A percentile compares a stretch with the other conserved stretches of the same genome.
These are phyloP conservation scores for Eucalyptus grandis DNA, from an alignment of 345 rosid genomes.

Conservation along the genomic window DNA sequence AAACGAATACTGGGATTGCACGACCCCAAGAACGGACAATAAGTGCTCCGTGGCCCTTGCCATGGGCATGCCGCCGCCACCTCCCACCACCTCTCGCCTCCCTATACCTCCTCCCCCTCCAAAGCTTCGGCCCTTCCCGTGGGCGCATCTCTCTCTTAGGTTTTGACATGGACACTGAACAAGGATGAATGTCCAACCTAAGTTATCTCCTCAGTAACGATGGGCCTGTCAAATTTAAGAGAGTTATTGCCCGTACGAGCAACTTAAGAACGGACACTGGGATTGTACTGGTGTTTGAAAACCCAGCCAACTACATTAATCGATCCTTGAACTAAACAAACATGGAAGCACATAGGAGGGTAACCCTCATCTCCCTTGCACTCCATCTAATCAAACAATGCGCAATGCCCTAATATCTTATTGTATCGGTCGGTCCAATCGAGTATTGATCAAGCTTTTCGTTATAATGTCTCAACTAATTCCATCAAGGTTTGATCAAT, in stretches of 20 bases:
- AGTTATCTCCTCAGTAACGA: not conserved
- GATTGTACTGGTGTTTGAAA: not conserved
- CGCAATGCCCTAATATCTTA: not conserved
- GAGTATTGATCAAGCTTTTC: not conserved
- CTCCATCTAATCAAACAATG: not conserved
- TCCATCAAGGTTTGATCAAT: not conserved
- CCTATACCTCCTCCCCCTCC: not conserved
- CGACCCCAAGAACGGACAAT: not conserved
- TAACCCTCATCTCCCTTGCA: not conserved
- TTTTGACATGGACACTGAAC: not conserved
- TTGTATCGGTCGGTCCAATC: not conserved
- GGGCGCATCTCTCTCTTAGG: not conserved
- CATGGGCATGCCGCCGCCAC: not conserved
- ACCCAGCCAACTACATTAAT: not conserved
- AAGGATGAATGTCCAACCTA: not conserved
- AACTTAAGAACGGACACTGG: no score
- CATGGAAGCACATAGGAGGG: not conserved
- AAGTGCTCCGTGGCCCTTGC: not conserved
- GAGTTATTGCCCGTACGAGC: no score
- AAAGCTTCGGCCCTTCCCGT: no score
- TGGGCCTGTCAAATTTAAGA: not conserved
- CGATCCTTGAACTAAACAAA: not conserved
- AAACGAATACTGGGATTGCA: not conserved
- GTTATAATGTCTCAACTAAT: not conserved
- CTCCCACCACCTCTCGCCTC: not conserved